A percentile compares a stretch with the other conserved stretches of the same genome.
These are phyloP conservation scores for Beauveria sp. DNA, from an alignment of 2,329 filamentous ascomycete species.

Conservation along the genomic window DNA sequence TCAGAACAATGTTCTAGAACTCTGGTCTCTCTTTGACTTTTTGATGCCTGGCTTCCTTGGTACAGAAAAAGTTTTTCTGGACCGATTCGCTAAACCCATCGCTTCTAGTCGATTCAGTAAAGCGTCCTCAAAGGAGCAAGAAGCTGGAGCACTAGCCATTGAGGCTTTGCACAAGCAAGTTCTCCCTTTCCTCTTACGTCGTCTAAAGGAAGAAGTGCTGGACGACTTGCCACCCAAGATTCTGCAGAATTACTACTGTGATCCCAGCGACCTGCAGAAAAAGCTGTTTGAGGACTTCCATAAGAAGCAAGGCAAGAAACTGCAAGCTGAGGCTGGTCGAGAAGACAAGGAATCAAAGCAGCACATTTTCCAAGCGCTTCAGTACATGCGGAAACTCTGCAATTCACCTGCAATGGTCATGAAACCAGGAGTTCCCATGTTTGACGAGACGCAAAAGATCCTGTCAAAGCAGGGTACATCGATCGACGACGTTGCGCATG, in stretches of 20 bases:
- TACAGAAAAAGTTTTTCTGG: slow-evolving; percentile 89
- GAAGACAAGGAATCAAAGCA: slow-evolving; percentile 91
- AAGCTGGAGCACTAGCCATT: slow-evolving; percentile 90
- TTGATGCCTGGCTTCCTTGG: slow-evolving; percentile 97
- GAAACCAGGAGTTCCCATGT: slow-evolving; percentile 86
- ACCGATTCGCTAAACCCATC: slow-evolving; percentile 91
- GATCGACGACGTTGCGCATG: slow-evolving; percentile 78
- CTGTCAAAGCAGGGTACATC: slow-evolving; percentile 72
- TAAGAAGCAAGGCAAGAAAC: slow-evolving; percentile 83
- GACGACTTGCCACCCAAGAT: slow-evolving; percentile 97
- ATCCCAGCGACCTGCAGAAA: slow-evolving; percentile 88
- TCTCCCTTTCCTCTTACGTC: slow-evolving; percentile 87
- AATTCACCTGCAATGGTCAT: slow-evolving; percentile 95
- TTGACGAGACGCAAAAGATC: slow-evolving; percentile 77
- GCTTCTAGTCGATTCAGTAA: slow-evolving; percentile 92
- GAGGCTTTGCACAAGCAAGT: slow-evolving; percentile 99
- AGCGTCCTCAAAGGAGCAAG: slow-evolving; percentile 96
- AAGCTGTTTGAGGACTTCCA: slow-evolving; percentile 95
- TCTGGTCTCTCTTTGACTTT: slow-evolving; percentile 98
- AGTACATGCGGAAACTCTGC: slow-evolving; percentile 99
- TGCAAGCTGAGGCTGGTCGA: slow-evolving; percentile 74
- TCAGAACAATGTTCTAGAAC: slow-evolving; percentile 92
- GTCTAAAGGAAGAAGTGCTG: slow-evolving; percentile 94
- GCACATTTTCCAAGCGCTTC: slow-evolving; percentile 97
- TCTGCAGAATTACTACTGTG: slow-evolving; percentile 98